Evolutionary conservation across 805 yeast species (phyloP).

Genomic region (Metschnikowia shivogae): DNA sequence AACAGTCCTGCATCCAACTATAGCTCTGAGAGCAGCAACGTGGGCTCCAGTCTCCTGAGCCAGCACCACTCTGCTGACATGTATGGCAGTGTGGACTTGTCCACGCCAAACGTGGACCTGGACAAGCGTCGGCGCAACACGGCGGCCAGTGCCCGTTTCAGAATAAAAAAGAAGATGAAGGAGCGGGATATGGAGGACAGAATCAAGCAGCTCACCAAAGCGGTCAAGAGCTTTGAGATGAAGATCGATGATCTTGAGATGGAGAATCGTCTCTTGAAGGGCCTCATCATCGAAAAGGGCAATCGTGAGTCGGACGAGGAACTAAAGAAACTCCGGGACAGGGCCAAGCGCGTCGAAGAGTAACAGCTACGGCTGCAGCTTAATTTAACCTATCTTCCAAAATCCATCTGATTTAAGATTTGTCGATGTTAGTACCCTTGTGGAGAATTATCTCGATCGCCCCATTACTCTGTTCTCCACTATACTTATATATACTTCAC

Average conservation of each 20-base stretch:
- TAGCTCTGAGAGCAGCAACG: constrained; percentile 14
- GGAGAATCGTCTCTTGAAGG: constrained; percentile 57
- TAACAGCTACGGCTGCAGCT: too few species aligned
- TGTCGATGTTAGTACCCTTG: too few species aligned
- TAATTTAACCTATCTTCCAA: too few species aligned
- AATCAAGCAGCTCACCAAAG: constrained; percentile 40
- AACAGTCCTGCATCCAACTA: constrained; percentile 15
- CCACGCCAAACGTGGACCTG: constrained; percentile 18
- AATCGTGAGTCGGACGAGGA: constrained; percentile 42
- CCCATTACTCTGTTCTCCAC: too few species aligned
- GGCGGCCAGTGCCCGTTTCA: constrained; percentile 61
- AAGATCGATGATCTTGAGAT: constrained; percentile 53
- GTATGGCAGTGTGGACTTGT: neutral
- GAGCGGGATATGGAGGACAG: constrained; percentile 56
- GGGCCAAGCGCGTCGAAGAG: constrained; percentile 1
- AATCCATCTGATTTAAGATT: too few species aligned
- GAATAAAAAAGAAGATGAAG: constrained; percentile 57
- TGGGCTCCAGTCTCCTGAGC: constrained; percentile 8
- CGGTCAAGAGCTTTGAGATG: constrained; percentile 41
- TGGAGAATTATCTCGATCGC: too few species aligned
- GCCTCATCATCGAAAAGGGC: constrained; percentile 50
- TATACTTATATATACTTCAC: too few species aligned
- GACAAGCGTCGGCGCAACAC: constrained; percentile 59
- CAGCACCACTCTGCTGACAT: neutral
- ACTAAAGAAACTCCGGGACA: constrained; percentile 30